Conservation (phyloP, 371 early-diverging fungal genomes). For the Umbelopsis sp. region DNA sequence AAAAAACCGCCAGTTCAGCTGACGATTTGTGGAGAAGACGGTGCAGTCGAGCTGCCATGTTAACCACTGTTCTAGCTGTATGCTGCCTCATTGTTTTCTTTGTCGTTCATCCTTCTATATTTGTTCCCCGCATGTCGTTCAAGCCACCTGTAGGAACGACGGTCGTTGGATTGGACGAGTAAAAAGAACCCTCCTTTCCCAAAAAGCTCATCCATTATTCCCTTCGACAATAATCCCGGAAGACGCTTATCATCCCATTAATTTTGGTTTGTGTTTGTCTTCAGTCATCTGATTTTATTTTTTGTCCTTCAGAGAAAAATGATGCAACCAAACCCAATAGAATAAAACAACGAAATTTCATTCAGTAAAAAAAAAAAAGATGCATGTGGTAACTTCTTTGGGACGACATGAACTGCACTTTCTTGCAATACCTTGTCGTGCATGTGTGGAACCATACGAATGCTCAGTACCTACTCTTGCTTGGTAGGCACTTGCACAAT, state of each 20-base stretch:
- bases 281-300: constrained; percentile 4
- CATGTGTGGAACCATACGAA: neutral
- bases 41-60: neutral
- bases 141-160: neutral
- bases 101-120: neutral
- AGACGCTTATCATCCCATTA: neutral
- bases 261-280: constrained; percentile 1
- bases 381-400: too few relatives aligned
- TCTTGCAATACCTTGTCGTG: too few relatives aligned
- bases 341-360: neutral
- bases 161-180: neutral
- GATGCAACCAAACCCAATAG: neutral
- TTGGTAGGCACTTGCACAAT: constrained; percentile 36
- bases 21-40: neutral
- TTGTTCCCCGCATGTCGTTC: constrained; percentile 1
- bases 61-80: neutral
- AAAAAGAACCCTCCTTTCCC: neutral
- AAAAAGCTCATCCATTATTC: neutral
- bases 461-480: constrained; percentile 40
- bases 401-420: too few relatives aligned
- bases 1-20: neutral
- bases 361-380: neutral
- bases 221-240: neutral
- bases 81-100: neutral
- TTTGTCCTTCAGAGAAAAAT: too few relatives aligned